phyloP scores from a whole-genome alignment of 495 filamentous ascomycete species.

The Penicillium mononematosum region DNA sequence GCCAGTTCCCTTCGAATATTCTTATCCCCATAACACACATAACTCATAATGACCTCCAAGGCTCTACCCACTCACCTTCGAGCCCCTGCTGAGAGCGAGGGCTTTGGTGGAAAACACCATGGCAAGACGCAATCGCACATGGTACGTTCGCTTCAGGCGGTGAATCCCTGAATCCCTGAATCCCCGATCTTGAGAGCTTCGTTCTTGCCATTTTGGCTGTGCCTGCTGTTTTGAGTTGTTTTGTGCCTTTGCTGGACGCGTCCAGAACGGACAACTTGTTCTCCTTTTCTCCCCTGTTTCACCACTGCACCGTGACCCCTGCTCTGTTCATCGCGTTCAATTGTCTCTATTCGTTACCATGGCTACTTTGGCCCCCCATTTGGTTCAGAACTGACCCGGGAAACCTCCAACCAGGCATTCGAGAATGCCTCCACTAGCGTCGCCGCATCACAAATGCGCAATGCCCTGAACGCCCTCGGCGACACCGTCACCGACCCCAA shows the following conservation, averaged over 20 bases:
- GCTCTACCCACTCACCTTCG: conserved; percentile 80
- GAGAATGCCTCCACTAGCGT: conserved; percentile 99
- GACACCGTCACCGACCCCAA: conserved; percentile 81
- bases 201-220: background rate
- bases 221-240: background rate
- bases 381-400: conserved; percentile 19
- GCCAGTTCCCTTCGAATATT: background rate
- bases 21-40: background rate
- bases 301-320: background rate
- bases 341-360: background rate
- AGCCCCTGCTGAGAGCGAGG: conserved; percentile 51
- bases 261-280: background rate
- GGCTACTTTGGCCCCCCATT: background rate
- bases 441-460: conserved; percentile 98
- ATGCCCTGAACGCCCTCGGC: conserved; percentile 86
- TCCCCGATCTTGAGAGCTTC: background rate
- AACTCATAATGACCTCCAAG: conserved; percentile 64
- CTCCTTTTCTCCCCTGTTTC: background rate
- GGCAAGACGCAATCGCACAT: conserved; percentile 94
- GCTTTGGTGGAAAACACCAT: conserved; percentile 73
- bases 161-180: conserved; percentile 5
- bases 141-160: conserved; percentile 58
- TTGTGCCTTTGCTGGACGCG: background rate
- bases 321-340: background rate
- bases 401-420: conserved; percentile 67